Percentiles rank a stretch among this genome's conserved stretches.
These are phyloP conservation scores for Perilla frutescens DNA, from an alignment of 257 asterid genomes.

Conservation along the genomic window DNA sequence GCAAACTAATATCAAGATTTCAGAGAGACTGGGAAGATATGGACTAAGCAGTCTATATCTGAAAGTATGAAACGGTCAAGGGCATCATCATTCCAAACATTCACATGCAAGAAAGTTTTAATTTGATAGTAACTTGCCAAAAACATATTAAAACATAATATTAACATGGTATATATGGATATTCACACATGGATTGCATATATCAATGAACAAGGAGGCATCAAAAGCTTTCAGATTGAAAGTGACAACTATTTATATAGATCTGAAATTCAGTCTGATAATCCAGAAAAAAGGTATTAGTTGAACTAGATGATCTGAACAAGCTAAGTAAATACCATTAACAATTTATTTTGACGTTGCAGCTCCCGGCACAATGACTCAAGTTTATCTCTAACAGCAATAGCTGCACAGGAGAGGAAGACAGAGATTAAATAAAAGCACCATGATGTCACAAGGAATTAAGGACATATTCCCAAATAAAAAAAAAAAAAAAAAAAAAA, in stretches of 20 bases:
- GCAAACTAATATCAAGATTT: slow-evolving; percentile 12
- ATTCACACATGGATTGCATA: slow-evolving; percentile 3
- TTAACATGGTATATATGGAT: slow-evolving; percentile 11
- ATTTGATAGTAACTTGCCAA: slow-evolving; percentile 16
- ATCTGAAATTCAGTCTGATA: slow-evolving; percentile 22
- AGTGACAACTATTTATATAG: slow-evolving; percentile 11
- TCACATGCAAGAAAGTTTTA: slow-evolving; percentile 6
- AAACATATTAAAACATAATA: slow-evolving; percentile 3
- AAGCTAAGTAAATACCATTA: slow-evolving; percentile 65
- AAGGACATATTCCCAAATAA: slow-evolving; percentile 9
- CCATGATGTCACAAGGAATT: background rate
- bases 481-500: slow-evolving; percentile 11
- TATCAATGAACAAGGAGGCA: slow-evolving; percentile 3
- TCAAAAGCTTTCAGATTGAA: slow-evolving; percentile 5
- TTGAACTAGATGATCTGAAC: slow-evolving; percentile 28
- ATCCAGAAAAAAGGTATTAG: slow-evolving; percentile 19
- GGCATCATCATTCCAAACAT: slow-evolving; percentile 17
- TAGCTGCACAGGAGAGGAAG: slow-evolving; percentile 64
- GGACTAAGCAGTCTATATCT: background rate
- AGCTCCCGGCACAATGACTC: slow-evolving; percentile 98
- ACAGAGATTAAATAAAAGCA: slow-evolving; percentile 27
- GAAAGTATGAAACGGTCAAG: background rate
- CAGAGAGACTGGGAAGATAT: background rate
- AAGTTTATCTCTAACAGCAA: slow-evolving; percentile 89
- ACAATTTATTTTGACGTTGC: slow-evolving; percentile 91